Conservation (phyloP, 2,329 filamentous ascomycete species). For the Cordyceps fumosorosea region DNA sequence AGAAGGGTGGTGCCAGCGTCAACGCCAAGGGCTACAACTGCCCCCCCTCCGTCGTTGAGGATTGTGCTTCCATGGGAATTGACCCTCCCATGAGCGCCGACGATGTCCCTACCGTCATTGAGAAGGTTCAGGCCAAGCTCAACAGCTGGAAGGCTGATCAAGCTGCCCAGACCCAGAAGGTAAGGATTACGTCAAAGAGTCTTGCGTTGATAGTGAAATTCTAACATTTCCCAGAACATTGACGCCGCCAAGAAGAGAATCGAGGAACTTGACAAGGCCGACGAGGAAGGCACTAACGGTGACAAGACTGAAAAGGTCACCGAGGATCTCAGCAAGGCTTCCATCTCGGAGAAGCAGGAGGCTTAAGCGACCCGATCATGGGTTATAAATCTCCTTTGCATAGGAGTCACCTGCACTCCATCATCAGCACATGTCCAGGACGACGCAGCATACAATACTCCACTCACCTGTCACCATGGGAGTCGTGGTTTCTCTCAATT, state of each 20-base stretch:
- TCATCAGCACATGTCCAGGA: background rate
- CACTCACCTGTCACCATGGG: background rate
- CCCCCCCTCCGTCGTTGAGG: conserved; percentile 85
- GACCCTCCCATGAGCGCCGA: conserved; percentile 81
- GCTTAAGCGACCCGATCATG: conserved; percentile 24
- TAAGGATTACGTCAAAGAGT: conserved; percentile 39
- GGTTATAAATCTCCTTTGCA: background rate
- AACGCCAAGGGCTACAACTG: conserved; percentile 64
- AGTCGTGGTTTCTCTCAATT: background rate
- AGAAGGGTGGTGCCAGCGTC: conserved; percentile 46
- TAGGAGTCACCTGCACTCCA: background rate
- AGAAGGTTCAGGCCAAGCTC: conserved; percentile 91
- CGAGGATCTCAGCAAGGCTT: conserved; percentile 44
- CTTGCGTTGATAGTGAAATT: conserved; percentile 5
- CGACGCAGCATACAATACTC: background rate
- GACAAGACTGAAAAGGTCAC: conserved; percentile 50
- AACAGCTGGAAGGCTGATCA: conserved; percentile 89
- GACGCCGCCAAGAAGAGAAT: conserved; percentile 96
- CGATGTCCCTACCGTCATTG: conserved; percentile 70
- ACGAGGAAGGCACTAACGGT: conserved; percentile 40
- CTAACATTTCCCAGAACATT: conserved; percentile 64
- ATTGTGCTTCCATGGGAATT: conserved; percentile 76
- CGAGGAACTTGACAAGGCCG: conserved; percentile 66
- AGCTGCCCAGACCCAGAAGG: conserved; percentile 80
- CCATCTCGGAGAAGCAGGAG: conserved; percentile 47